A percentile compares a stretch with the other conserved stretches of the same genome.
Evolutionary conservation across 1,139 yeast species (phyloP).

Genomic region (Protomyces inouyei): DNA sequence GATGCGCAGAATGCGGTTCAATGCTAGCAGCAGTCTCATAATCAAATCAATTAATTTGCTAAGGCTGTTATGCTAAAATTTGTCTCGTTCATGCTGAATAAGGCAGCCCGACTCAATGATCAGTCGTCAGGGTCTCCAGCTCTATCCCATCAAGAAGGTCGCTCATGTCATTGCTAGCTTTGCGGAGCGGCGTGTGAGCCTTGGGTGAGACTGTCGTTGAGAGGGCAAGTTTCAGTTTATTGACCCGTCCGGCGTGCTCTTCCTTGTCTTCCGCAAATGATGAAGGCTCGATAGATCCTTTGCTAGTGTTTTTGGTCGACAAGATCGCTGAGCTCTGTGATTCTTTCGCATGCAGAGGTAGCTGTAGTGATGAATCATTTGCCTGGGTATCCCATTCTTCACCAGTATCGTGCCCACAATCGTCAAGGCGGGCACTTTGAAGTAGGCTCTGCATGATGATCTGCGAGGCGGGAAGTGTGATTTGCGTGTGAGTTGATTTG

Average conservation of each 20-base stretch:
- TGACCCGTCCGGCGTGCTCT: background rate
- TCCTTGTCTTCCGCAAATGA: background rate
- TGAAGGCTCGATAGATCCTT: background rate
- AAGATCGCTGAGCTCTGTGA: background rate
- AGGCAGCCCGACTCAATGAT: background rate
- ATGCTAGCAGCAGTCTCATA: background rate
- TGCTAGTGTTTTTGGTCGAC: background rate
- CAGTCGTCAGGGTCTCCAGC: background rate
- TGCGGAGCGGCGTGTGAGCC: background rate
- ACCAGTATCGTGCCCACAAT: background rate
- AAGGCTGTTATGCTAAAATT: background rate
- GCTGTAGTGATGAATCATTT: background rate
- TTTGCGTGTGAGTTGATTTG: background rate
- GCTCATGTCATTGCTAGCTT: background rate
- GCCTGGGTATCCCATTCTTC: background rate
- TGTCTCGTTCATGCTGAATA: background rate
- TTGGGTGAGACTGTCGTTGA: background rate
- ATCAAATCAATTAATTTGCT: background rate
- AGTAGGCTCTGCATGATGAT: background rate
- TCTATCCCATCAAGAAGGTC: background rate
- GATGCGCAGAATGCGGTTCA: too few species aligned
- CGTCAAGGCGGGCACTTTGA: too few species aligned
- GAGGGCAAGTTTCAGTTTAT: background rate
- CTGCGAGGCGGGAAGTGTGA: background rate
- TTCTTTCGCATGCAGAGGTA: background rate